Evolutionary conservation across 257 asterid genomes (phyloP), one percentile per base, ranked within the genome.

Genomic region (Scutellaria baicalensis): DNA sequence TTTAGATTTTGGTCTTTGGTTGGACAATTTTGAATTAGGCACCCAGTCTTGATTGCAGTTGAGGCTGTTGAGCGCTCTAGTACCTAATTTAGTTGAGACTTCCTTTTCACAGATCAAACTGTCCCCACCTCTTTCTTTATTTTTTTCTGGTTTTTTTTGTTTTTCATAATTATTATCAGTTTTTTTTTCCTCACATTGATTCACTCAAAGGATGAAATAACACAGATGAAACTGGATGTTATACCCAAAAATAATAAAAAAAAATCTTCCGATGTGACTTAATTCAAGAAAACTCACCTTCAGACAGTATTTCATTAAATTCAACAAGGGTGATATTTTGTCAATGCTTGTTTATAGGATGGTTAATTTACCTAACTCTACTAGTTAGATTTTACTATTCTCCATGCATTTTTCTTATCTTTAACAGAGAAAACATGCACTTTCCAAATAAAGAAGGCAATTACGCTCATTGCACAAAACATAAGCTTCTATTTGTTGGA

Each of bases 401-500:
- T 1, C 21, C 42, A 38, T 43, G 44, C 58, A 72, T 27, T 42
- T 64, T 9, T 59, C 66, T 11, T 40, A n/a, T 50, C 52, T 9
- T 62, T 21, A 44, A n/a, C 21, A 21, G 0, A 9, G 40, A 67
- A 39, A 55, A 51, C 18, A 49, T 56, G 4, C 40, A n/a, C 13
- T 21, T 35, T 45, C 11, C 71, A 67, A 62, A 38, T 45, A 47
- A 45, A 14, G 23, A 44, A 51, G 4, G 58, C 60, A 17, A 56
- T 66, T 14, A 39, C 11, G 5, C 51, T 10, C 2, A 44, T 1
- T 7, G 59, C 40, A 16, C 10, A 51, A 71, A 74, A 50, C 54
- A 57, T 88, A 83, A 88, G 84, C 82, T 85, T 83, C 91, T 42
- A n/a, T 59, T 55, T 38, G 9, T 57, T 68, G 66, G 8, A 6